Evolutionary conservation across 129 eudicot genomes (phyloP).

Genomic region (Flaveria linearis): DNA sequence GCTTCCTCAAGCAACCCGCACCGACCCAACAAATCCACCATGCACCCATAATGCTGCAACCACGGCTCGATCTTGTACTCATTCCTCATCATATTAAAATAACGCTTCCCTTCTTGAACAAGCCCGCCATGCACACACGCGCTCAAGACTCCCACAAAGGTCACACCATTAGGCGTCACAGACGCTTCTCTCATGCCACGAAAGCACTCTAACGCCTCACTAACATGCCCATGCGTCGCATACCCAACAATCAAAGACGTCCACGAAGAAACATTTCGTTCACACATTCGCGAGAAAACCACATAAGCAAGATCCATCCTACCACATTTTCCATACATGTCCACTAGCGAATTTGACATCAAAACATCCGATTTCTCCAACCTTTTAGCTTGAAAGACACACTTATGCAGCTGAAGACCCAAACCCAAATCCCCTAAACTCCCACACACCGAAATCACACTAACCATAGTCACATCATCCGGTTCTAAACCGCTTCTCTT

Average conservation of each 20-base stretch:
- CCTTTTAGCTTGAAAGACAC: slow-evolving; percentile 54
- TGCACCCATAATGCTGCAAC: slow-evolving; percentile 82
- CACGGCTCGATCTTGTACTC: slow-evolving; percentile 53
- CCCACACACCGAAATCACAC: slow-evolving; percentile 75
- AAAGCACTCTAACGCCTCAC: slow-evolving; percentile 62
- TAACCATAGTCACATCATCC: slow-evolving; percentile 80
- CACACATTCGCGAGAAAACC: slow-evolving; percentile 61
- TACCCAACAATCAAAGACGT: slow-evolving; percentile 88
- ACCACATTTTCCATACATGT: slow-evolving; percentile 94
- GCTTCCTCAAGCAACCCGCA: slow-evolving; percentile 86
- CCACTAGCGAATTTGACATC: slow-evolving; percentile 71
- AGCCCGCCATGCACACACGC: slow-evolving; percentile 91
- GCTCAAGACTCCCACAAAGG: slow-evolving; percentile 80
- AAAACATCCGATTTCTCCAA: slow-evolving; percentile 47
- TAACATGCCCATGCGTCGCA: slow-evolving; percentile 63
- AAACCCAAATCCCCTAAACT: slow-evolving; percentile 65
- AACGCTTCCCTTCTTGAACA: slow-evolving; percentile 63
- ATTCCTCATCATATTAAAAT: slow-evolving; percentile 60
- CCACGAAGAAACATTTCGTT: slow-evolving; percentile 79
- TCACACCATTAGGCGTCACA: slow-evolving; percentile 72
- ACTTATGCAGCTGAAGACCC: slow-evolving; percentile 74
- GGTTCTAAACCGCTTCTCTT: slow-evolving; percentile 58
- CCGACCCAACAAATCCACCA: slow-evolving; percentile 88
- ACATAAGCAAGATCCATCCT: slow-evolving; percentile 69
- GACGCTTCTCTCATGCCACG: slow-evolving; percentile 52